These are phyloP conservation scores for Echinochloa phyllopogon DNA, from an alignment of 176 grass and related monocot species.

Conservation along the genomic window DNA sequence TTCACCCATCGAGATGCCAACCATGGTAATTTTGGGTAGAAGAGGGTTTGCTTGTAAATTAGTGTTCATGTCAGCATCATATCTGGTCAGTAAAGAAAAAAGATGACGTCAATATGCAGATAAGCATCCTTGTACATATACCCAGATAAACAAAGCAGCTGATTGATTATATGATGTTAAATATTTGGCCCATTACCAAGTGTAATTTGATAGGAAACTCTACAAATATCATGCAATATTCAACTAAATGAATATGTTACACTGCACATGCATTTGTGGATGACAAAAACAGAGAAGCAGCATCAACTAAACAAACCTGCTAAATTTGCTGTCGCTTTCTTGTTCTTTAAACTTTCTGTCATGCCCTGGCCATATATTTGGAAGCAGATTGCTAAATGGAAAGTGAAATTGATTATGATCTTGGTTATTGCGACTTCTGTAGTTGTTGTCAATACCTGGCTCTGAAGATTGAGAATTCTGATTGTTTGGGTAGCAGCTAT, in stretches of 20 bases:
- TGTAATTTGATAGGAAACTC: slow-evolving; percentile 26
- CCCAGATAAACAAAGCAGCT: slow-evolving; percentile 14
- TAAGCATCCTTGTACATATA: background rate
- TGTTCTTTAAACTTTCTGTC: slow-evolving; percentile 48
- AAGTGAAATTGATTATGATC: slow-evolving; percentile 52
- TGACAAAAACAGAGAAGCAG: background rate
- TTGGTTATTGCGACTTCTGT: slow-evolving; percentile 34
- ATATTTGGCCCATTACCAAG: background rate
- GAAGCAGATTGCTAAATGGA: slow-evolving; percentile 70
- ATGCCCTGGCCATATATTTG: slow-evolving; percentile 68
- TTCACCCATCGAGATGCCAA: slow-evolving; percentile 85
- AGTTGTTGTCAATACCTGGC: slow-evolving; percentile 28
- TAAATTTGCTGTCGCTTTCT: slow-evolving; percentile 33
- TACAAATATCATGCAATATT: slow-evolving; percentile 9
- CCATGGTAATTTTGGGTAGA: slow-evolving; percentile 92
- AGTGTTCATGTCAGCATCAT: slow-evolving; percentile 32
- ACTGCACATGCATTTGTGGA: background rate
- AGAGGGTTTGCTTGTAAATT: slow-evolving; percentile 64
- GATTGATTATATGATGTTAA: background rate
- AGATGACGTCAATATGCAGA: slow-evolving; percentile 26
- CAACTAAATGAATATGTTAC: slow-evolving; percentile 10
- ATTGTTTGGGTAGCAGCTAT: slow-evolving; percentile 39
- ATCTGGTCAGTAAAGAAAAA: slow-evolving; percentile 36
- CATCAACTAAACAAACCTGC: slow-evolving; percentile 43
- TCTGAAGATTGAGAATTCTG: slow-evolving; percentile 31